A percentile compares a stretch with the other conserved stretches of the same genome.
Evolutionary conservation across 1,284 basidiomycete genomes (phyloP).

Genomic region (Anthracocystis panici-leucophaei): DNA sequence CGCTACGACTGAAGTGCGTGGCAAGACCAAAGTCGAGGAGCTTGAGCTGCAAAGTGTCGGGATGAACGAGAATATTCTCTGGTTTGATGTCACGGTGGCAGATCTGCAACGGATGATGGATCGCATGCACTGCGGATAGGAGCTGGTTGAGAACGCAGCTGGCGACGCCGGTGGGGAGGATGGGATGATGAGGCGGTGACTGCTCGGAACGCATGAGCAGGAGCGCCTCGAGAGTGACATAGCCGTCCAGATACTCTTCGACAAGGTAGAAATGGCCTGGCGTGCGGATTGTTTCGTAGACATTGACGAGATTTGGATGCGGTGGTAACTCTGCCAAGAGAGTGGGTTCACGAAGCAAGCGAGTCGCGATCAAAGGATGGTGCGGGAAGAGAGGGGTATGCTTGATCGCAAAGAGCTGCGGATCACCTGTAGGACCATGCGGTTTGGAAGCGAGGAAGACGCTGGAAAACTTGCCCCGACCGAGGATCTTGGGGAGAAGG

Average conservation of each 20-base stretch:
- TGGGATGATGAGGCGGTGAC: constrained; percentile 48
- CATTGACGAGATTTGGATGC: constrained; percentile 74
- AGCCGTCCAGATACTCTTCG: constrained; percentile 72
- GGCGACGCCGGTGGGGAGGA: constrained; percentile 65
- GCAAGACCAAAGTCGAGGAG: constrained; percentile 75
- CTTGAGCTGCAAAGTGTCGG: constrained; percentile 70
- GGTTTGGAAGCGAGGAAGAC: constrained; percentile 68
- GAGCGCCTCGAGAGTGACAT: constrained; percentile 70
- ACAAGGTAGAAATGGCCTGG: constrained; percentile 75
- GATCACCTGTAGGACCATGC: constrained; percentile 51
- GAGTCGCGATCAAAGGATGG: constrained; percentile 74
- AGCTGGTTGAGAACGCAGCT: constrained; percentile 73
- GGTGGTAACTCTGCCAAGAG: constrained; percentile 73
- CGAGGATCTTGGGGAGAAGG: constrained; percentile 66
- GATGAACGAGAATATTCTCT: constrained; percentile 71
- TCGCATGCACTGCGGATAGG: constrained; percentile 72
- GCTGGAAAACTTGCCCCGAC: constrained; percentile 68
- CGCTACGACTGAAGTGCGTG: constrained; percentile 74
- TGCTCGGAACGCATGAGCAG: constrained; percentile 48
- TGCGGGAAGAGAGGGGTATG: constrained; percentile 75
- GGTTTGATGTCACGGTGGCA: constrained; percentile 75
- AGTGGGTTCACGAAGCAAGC: constrained; percentile 74
- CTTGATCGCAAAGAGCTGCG: constrained; percentile 72
- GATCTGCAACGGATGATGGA: constrained; percentile 73
- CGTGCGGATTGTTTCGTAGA: constrained; percentile 73